Base-by-base conservation (phyloP, 805 yeast species). In the Babjeviella inositovora region DNA sequence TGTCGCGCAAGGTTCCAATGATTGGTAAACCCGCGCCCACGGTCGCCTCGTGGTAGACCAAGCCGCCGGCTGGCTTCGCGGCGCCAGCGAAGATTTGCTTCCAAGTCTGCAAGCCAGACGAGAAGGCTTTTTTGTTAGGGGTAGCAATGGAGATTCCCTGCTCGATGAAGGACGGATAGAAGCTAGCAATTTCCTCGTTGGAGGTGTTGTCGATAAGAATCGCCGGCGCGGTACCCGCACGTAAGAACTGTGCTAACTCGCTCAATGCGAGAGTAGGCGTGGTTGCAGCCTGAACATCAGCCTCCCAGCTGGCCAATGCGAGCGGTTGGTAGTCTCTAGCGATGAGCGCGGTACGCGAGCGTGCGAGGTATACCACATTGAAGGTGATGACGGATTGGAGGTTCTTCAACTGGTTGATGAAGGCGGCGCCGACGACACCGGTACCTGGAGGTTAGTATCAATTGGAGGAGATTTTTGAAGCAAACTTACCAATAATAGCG, bases 1-100 rank as follows among this genome's bases (percentile, higher is more conserved):
- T 62, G 47, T 90, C 98, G 43, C 72, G 79, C 41, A 90, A 57
- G 24, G 95, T 77, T 22, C 82, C 74, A 38, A 90, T 73, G 31
- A 90, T 70, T 29, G 99, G 99, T 47, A 90, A 63, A 28, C 97
- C 99, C 20, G 99, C 99, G 43, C 97, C 97, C 28, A 90, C 97
- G 6, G 96, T 82, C 23, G 98, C 93, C 61, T 90, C 99, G 44
- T 90, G 98, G 61, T 84, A 87, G 21, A 84, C 93, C 32, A 87
- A 60, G 19, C 82, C 85, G 23, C 71, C 72, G 21, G 63, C 58
- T 22, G 64, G 59, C 18, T 55, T 50, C 18, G 57, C 61, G 17
- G 76, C 63, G 24, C 50, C 49, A 17, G 47, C 41, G 38, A 80
- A 80, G 26, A 90, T 69, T 24, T 63, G 60, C 27, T 80, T 65